These are phyloP conservation scores for Fonsecaea pedrosoi DNA, from an alignment of 2,329 filamentous ascomycete species.

Conservation along the genomic window DNA sequence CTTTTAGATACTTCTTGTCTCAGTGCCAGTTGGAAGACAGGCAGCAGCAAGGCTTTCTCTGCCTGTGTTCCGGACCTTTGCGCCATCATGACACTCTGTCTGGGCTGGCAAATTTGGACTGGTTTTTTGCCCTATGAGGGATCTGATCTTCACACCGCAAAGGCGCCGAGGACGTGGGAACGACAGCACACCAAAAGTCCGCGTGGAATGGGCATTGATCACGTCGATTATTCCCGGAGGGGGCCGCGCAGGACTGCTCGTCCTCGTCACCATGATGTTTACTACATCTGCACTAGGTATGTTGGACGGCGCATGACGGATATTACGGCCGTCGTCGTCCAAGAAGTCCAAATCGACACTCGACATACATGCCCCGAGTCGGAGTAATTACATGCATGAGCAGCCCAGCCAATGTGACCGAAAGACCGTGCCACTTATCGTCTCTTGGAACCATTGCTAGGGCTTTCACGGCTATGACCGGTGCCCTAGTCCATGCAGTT, in stretches of 20 bases:
- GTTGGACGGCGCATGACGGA: constrained; percentile 15
- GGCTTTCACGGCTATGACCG: background rate
- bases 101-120: constrained; percentile 16
- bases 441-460: background rate
- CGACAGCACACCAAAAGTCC: background rate
- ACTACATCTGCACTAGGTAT: constrained; percentile 1
- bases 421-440: background rate
- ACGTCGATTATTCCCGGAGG: constrained; percentile 1
- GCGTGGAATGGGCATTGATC: background rate
- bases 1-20: constrained; percentile 16
- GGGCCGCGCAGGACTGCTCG: background rate
- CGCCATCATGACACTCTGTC: background rate
- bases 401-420: background rate
- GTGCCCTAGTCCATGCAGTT: background rate
- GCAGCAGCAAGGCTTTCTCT: constrained; percentile 14
- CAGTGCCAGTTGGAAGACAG: constrained; percentile 4
- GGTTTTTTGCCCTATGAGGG: constrained; percentile 4
- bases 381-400: background rate
- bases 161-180: constrained; percentile 2
- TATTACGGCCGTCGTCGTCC: constrained; percentile 1
- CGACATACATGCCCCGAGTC: background rate
- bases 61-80: background rate
- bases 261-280: background rate
- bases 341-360: background rate
- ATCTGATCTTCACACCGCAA: constrained; percentile 8